Conservation (phyloP, 768 basidiomycete genomes). For the Cystofilobasidium ferigula region DNA sequence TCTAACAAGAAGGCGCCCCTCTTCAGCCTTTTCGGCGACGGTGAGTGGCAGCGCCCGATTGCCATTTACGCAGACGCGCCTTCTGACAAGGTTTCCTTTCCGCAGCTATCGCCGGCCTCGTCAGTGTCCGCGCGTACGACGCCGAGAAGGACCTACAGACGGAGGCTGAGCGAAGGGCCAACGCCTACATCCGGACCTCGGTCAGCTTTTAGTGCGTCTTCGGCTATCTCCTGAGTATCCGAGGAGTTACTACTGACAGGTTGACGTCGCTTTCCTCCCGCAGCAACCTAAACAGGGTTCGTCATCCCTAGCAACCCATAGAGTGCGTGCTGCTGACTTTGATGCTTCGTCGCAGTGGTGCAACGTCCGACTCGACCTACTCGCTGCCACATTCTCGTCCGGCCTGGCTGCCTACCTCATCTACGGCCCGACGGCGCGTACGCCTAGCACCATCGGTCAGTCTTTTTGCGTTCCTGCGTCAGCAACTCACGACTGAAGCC, state of each 20-base stretch:
- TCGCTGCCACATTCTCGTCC: slow-evolving; percentile 50
- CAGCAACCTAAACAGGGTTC: background rate
- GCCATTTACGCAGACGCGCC: background rate
- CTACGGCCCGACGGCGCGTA: slow-evolving; percentile 38
- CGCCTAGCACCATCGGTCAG: slow-evolving; percentile 34
- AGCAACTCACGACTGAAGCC: no score
- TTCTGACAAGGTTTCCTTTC: background rate
- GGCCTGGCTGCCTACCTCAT: slow-evolving; percentile 49
- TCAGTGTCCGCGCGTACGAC: slow-evolving; percentile 56
- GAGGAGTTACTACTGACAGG: no score
- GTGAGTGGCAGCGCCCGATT: no score
- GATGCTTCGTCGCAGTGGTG: slow-evolving; percentile 38
- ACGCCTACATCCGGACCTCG: slow-evolving; percentile 41
- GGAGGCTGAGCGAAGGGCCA: slow-evolving; percentile 46
- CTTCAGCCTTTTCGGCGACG: slow-evolving; percentile 40
- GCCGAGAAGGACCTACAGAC: slow-evolving; percentile 42
- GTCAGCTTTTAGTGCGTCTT: slow-evolving; percentile 36
- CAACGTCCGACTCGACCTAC: slow-evolving; percentile 48
- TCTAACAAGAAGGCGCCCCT: slow-evolving; percentile 47
- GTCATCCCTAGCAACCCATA: no score
- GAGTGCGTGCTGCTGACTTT: background rate
- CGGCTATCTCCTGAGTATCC: no score
- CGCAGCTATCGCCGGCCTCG: slow-evolving; percentile 48
- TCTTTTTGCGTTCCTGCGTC: background rate
- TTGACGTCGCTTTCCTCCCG: no score